Evolutionary conservation across 129 eudicot species (phyloP), one percentile per base, ranked within the genome.

Genomic region (Erigeron canadensis): DNA sequence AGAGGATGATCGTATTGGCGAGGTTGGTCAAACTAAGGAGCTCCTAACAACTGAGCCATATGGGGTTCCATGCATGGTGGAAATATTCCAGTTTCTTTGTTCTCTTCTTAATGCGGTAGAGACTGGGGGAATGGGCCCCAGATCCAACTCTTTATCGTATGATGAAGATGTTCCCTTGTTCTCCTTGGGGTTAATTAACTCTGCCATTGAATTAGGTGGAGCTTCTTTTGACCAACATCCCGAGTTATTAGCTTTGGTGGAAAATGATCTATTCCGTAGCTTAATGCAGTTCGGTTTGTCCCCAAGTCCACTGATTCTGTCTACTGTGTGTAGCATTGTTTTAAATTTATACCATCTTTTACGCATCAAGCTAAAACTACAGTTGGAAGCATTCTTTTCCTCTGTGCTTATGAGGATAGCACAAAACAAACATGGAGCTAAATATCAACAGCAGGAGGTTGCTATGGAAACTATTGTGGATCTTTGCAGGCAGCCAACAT

Each of bases 381-480:
- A 89, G 74, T 71, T 89, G 58, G 96, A 89, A 80, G 91, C 91
- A 28, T 89, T 89, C 54, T 73, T 86, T 59, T 77, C 91, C 37
- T 44, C 79, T 21, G 87, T 89, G 69, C 65, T 89, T 45, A 77
- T 89, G 83, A 81, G 87, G 65, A 71, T 84, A 28, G 85, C 89
- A 7, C 87, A 84, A 70, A 89, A 85, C 77, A 81, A 78, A 73
- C 78, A 86, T 59, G 91, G 89, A 47, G 88, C 82, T 66, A 86
- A 86, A 18, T 89, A 86, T 75, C 96, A 85, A n/a, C 91, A 69
- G 77, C 91, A 86, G 79, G 91, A 88, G 69, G 96, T 86, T 75
- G 91, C 91, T 19, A 86, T 88, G 96, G 96, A 88, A 75, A 81
- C 91, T 42, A 81, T 88, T 62, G 84, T 86, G 65, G 96, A 88